Evolutionary conservation across 768 basidiomycete genomes (phyloP).

Genomic region (Mycena kentingensis): DNA sequence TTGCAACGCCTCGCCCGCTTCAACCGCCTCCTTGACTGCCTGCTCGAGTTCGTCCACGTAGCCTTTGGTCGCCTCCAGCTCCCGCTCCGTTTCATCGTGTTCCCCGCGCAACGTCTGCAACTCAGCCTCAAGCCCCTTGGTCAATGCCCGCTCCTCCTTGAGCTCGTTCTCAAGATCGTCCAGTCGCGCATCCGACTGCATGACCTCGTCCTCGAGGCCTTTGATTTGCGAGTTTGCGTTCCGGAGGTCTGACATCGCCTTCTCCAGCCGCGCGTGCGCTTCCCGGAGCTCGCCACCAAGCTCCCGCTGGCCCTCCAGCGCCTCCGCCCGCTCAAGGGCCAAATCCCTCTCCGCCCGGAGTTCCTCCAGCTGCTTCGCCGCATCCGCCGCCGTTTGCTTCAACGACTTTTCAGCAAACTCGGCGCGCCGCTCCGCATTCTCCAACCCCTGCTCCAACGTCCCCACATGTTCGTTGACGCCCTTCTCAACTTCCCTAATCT

Average conservation of each 20-base stretch:
- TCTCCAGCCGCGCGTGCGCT: constrained; percentile 61
- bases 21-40: constrained; percentile 51
- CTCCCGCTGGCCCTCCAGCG: constrained; percentile 65
- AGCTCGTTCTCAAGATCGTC: constrained; percentile 60
- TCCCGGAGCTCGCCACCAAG: constrained; percentile 67
- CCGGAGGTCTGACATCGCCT: constrained; percentile 59
- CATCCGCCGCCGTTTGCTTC: constrained; percentile 42
- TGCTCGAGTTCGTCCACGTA: constrained; percentile 64
- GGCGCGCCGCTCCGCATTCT: constrained; percentile 51
- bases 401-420: constrained; percentile 43
- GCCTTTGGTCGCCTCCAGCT: constrained; percentile 49
- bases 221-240: constrained; percentile 59
- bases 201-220: constrained; percentile 64
- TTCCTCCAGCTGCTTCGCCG: constrained; percentile 47
- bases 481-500: constrained; percentile 70
- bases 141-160: constrained; percentile 50
- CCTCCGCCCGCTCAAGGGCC: constrained; percentile 57
- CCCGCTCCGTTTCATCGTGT: constrained; percentile 42
- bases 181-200: constrained; percentile 50
- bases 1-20: constrained; percentile 59
- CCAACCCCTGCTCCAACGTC: constrained; percentile 61
- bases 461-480: constrained; percentile 68
- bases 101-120: constrained; percentile 38
- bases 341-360: constrained; percentile 55
- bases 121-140: constrained; percentile 48